Percentiles rank a stretch among this genome's conserved stretches.
These are phyloP conservation scores for Trametes villosa DNA, from an alignment of 768 basidiomycete genomes.

Conservation along the genomic window DNA sequence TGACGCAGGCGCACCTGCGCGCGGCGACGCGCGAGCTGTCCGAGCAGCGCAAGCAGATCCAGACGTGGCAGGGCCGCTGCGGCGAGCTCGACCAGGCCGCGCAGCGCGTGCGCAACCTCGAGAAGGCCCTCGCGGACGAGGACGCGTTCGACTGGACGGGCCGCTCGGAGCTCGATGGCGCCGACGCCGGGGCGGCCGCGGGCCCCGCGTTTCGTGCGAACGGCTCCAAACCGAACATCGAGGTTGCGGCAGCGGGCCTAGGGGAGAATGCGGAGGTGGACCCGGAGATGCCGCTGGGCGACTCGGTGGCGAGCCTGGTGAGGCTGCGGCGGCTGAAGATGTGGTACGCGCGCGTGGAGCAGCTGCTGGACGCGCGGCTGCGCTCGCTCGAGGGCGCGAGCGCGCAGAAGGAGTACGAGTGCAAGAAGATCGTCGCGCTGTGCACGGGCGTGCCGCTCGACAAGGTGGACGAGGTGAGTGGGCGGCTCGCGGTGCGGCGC, in stretches of 20 bases:
- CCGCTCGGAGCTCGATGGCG: slow-evolving; percentile 52
- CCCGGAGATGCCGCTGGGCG: slow-evolving; percentile 65
- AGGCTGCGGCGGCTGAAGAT: slow-evolving; percentile 73
- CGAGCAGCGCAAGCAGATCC: slow-evolving; percentile 86
- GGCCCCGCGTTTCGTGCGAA: slow-evolving; percentile 75
- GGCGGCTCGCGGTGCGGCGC: neutral
- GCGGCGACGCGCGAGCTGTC: slow-evolving; percentile 90
- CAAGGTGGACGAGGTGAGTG: slow-evolving; percentile 85
- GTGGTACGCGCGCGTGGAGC: slow-evolving; percentile 85
- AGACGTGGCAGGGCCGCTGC: slow-evolving; percentile 71
- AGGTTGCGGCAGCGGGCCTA: slow-evolving; percentile 69
- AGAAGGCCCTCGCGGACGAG: slow-evolving; percentile 77
- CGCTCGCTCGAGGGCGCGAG: slow-evolving; percentile 75
- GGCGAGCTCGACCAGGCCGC: slow-evolving; percentile 80
- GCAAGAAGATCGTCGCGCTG: slow-evolving; percentile 87
- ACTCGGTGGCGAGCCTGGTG: slow-evolving; percentile 64
- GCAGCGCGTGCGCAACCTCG: slow-evolving; percentile 84
- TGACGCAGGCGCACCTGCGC: slow-evolving; percentile 84
- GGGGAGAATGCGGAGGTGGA: slow-evolving; percentile 74
- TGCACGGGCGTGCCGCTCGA: slow-evolving; percentile 88
- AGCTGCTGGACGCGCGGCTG: slow-evolving; percentile 71
- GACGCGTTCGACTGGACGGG: slow-evolving; percentile 91
- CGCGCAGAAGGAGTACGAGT: slow-evolving; percentile 89
- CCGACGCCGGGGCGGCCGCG: slow-evolving; percentile 41
- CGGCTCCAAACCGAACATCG: slow-evolving; percentile 63